These are phyloP conservation scores for Oenanthe javanica DNA, from an alignment of 140 eudicot species.

Conservation along the genomic window DNA sequence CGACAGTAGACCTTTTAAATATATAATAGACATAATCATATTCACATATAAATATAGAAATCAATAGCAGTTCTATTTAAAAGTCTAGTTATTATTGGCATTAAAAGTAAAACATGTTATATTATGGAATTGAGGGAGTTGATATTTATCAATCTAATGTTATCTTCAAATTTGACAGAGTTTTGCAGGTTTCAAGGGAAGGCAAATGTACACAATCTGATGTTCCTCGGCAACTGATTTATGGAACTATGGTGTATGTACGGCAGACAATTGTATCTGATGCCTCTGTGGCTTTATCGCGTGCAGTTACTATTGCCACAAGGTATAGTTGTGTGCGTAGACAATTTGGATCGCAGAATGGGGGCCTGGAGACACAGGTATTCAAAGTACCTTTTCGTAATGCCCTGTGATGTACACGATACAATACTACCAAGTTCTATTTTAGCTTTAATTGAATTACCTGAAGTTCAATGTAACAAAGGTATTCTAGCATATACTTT, in stretches of 20 bases:
- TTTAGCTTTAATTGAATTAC: not conserved
- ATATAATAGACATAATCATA: not conserved
- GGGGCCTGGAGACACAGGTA: constrained; percentile 98
- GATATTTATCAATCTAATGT: not conserved
- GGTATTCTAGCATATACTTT: not conserved
- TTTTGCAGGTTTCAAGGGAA: constrained; percentile 78
- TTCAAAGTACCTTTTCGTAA: not conserved
- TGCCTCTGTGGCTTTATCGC: constrained; percentile 89
- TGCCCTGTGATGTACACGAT: not conserved
- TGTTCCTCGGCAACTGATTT: constrained; percentile 85
- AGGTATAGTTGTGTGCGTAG: constrained; percentile 95
- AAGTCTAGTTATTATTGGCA: not conserved
- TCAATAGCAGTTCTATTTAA: not conserved
- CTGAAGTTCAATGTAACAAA: not conserved
- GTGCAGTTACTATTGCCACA: constrained; percentile 94
- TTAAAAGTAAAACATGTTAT: not conserved
- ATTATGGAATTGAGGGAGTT: not conserved
- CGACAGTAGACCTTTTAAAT: not conserved
- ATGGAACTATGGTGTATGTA: constrained; percentile 95
- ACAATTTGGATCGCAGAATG: constrained; percentile 84
- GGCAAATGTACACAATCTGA: constrained; percentile 72
- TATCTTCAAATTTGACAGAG: constrained; percentile 39
- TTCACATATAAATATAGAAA: not conserved
- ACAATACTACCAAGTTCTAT: not conserved
- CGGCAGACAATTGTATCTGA: constrained; percentile 81